Evolutionary conservation across 371 early-diverging fungal species (phyloP).

Genomic region (Gilbertella persicaria): DNA sequence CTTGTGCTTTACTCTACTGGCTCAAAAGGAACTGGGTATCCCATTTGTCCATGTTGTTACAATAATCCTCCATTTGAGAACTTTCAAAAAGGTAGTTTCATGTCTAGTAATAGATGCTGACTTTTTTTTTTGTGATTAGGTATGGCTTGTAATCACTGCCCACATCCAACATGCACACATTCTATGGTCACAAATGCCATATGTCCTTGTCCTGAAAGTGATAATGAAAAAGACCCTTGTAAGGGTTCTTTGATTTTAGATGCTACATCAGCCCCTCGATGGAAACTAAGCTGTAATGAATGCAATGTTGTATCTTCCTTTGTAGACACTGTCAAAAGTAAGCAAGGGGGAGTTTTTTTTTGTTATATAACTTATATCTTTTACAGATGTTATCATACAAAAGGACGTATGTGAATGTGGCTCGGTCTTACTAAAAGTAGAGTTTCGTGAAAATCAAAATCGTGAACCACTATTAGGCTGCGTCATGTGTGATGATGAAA

Average conservation of each 20-base stretch:
- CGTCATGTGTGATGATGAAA: constrained; percentile 54
- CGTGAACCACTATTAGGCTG: constrained; percentile 40
- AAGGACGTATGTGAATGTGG: constrained; percentile 47
- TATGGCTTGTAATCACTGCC: constrained; percentile 58
- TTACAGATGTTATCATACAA: constrained; percentile 33
- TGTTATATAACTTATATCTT: too few species aligned
- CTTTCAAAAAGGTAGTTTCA: constrained; percentile 43
- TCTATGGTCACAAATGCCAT: constrained; percentile 51
- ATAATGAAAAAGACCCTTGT: constrained; percentile 36
- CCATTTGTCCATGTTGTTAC: constrained; percentile 57
- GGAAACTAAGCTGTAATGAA: constrained; percentile 56
- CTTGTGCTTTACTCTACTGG: constrained; percentile 55
- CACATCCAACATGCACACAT: constrained; percentile 52
- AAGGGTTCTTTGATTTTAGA: constrained; percentile 50
- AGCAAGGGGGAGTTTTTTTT: too few species aligned
- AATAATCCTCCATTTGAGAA: constrained; percentile 59
- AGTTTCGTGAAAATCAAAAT: constrained; percentile 52
- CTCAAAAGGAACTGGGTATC: constrained; percentile 54
- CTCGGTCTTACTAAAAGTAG: constrained; percentile 38
- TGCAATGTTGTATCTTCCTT: constrained; percentile 52
- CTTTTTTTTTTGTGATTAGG: too few species aligned
- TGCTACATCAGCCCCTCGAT: constrained; percentile 55
- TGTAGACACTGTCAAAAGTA: constrained; percentile 47
- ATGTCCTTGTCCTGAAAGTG: constrained; percentile 49
- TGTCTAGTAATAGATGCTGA: too few species aligned